phyloP scores from a whole-genome alignment of 2,329 filamentous ascomycete genomes.

The Colletotrichum siamense region DNA sequence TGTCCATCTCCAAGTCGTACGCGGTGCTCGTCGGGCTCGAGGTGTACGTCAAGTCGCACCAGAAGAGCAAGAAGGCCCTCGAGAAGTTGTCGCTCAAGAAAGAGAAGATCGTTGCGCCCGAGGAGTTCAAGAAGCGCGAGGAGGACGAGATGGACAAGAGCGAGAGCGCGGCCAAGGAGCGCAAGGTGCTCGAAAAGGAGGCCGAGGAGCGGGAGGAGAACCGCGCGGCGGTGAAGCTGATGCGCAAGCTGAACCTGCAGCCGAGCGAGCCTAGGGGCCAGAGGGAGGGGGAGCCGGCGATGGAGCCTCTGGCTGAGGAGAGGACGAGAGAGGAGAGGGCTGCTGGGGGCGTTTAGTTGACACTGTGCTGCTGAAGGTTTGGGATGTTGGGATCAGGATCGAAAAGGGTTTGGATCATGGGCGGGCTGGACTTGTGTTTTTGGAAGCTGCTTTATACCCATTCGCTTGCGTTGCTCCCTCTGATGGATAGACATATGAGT shows the following conservation, averaged over 20 bases:
- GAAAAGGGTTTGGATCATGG: not conserved
- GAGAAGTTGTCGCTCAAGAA: constrained; percentile 57
- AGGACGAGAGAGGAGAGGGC: not conserved
- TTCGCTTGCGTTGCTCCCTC: not conserved
- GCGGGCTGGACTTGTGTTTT: not conserved
- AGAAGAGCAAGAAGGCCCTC: constrained; percentile 63
- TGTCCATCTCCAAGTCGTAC: constrained; percentile 83
- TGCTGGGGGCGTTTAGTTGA: not conserved
- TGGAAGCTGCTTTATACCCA: not conserved
- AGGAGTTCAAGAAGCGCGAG: constrained; percentile 60
- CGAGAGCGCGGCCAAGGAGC: constrained; percentile 61
- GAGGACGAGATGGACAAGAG: constrained; percentile 66
- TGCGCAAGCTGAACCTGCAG: constrained; percentile 45
- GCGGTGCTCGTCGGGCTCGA: constrained; percentile 84
- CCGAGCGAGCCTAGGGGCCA: constrained; percentile 31
- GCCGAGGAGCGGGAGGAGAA: constrained; percentile 43
- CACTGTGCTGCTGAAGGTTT: not conserved
- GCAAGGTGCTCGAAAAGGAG: constrained; percentile 46
- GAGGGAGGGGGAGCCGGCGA: constrained; percentile 22
- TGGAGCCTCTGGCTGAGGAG: constrained; percentile 11
- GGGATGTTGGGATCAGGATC: not conserved
- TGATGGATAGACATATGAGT: not conserved
- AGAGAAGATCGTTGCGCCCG: constrained; percentile 66
- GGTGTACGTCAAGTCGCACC: constrained; percentile 74
- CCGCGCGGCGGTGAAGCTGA: constrained; percentile 32